Percentiles rank a stretch among this genome's conserved stretches.
phyloP scores from a whole-genome alignment of 164 flowering plant species.

The Liquidambar formosana region DNA sequence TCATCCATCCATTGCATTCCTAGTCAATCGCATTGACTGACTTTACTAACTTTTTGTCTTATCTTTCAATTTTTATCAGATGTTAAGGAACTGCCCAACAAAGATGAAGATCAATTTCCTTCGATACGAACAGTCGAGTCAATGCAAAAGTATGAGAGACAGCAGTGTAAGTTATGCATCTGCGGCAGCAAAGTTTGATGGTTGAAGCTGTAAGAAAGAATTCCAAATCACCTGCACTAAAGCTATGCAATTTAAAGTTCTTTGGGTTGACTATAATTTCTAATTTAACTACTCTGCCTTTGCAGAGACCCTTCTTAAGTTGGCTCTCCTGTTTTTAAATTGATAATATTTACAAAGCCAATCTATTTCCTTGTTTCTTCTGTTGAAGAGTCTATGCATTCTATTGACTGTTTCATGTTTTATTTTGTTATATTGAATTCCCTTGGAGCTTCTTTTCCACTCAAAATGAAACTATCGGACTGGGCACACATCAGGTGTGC shows the following conservation, averaged over 20 bases:
- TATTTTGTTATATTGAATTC: too few relatives aligned
- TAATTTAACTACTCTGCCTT: not conserved
- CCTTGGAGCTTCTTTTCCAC: too few relatives aligned
- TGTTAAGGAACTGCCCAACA: constrained; percentile 70
- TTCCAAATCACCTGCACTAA: not conserved
- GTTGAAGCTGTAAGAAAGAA: constrained; percentile 30
- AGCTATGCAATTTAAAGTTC: not conserved
- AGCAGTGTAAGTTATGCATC: constrained; percentile 99
- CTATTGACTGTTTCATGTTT: too few relatives aligned
- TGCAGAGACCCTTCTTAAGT: too few relatives aligned
- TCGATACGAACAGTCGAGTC: constrained; percentile 92
- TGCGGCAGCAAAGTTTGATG: constrained; percentile 79
- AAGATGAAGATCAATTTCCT: constrained; percentile 77
- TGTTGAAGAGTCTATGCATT: too few relatives aligned
- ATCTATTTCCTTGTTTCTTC: too few relatives aligned
- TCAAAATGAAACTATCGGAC: too few relatives aligned
- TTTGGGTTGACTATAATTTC: not conserved
- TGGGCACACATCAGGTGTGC: too few relatives aligned
- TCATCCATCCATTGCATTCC: not conserved
- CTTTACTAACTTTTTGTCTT: not conserved
- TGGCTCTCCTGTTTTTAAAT: not conserved
- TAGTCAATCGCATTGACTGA: not conserved
- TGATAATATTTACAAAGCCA: not conserved
- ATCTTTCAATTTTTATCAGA: constrained; percentile 37
- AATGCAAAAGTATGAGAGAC: constrained; percentile 80